phyloP scores from a whole-genome alignment of 1,284 basidiomycete genomes.

The Rhodotorula sp. region DNA sequence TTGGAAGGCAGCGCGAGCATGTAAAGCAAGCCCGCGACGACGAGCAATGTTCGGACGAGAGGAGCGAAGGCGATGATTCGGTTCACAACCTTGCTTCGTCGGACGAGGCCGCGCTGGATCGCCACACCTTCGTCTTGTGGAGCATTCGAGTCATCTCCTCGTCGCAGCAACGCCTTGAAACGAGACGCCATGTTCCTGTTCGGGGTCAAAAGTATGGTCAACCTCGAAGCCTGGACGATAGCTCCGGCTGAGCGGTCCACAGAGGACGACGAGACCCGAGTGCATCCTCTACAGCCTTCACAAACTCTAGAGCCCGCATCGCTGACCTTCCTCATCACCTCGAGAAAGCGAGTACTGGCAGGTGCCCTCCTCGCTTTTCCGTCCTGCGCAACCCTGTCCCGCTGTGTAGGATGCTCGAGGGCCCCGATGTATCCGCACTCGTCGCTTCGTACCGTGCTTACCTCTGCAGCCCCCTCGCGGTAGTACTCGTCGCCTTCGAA shows the following conservation, averaged over 20 bases:
- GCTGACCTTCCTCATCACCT: too few relatives aligned
- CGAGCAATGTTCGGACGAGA: slow-evolving; percentile 28
- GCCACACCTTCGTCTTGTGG: neutral
- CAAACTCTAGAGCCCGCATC: too few relatives aligned
- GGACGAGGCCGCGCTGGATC: slow-evolving; percentile 8
- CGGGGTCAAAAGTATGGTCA: neutral
- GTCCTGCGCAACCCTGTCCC: neutral
- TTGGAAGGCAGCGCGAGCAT: slow-evolving; percentile 36
- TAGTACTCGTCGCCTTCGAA: too few relatives aligned
- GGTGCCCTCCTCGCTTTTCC: too few relatives aligned
- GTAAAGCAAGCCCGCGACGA: slow-evolving; percentile 40
- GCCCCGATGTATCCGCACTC: too few relatives aligned
- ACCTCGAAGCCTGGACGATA: too few relatives aligned
- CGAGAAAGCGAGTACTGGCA: too few relatives aligned
- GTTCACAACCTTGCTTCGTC: slow-evolving; percentile 19
- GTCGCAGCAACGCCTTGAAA: neutral
- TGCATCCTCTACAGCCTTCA: too few relatives aligned
- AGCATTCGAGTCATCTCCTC: neutral
- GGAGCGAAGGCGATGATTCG: slow-evolving; percentile 9
- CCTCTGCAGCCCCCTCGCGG: too few relatives aligned
- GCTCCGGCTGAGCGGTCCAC: too few relatives aligned
- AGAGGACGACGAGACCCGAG: too few relatives aligned
- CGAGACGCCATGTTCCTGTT: neutral
- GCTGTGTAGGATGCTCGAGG: neutral
- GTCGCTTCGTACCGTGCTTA: too few relatives aligned